Percentiles rank a stretch among this genome's conserved stretches.
Conservation (phyloP, 2,329 filamentous ascomycete species). For the Colletotrichum filicis region DNA sequence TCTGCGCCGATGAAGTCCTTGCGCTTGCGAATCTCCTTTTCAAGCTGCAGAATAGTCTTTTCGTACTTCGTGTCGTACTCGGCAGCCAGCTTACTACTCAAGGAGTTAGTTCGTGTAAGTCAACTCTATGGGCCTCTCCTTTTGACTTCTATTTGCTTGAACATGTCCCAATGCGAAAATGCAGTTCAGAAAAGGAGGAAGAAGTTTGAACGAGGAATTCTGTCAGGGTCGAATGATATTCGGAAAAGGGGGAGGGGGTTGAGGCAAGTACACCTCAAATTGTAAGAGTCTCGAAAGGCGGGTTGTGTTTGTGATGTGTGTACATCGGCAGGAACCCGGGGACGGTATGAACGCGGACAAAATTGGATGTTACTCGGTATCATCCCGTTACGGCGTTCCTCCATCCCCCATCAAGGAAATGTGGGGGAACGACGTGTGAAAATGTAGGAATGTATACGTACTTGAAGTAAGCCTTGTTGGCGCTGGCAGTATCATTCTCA, state of each 20-base stretch:
- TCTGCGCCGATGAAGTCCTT: constrained; percentile 72
- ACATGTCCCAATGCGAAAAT: not conserved
- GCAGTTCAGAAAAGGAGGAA: not conserved
- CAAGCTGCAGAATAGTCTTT: constrained; percentile 64
- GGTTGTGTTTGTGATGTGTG: not conserved
- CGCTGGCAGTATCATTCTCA: constrained; percentile 23
- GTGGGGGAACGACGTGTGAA: not conserved
- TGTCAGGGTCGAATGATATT: too few relatives aligned
- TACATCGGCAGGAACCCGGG: constrained; percentile 31
- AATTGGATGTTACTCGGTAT: not conserved
- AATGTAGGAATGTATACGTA: constrained; percentile 16
- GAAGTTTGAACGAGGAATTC: not conserved
- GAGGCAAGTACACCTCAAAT: too few relatives aligned
- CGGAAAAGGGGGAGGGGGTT: too few relatives aligned
- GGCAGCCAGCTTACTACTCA: constrained; percentile 61
- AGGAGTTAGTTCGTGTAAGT: not conserved
- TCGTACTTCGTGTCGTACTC: constrained; percentile 68
- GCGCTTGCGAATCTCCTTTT: constrained; percentile 61
- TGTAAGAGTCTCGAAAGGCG: not conserved
- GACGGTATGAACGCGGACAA: not conserved
- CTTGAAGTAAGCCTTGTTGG: constrained; percentile 37
- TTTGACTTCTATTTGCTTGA: not conserved
- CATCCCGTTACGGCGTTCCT: not conserved
- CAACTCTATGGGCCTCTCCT: not conserved
- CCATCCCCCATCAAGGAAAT: not conserved